phyloP scores from a whole-genome alignment of 1,139 yeast species.

The Schwanniomyces etchellsii region DNA sequence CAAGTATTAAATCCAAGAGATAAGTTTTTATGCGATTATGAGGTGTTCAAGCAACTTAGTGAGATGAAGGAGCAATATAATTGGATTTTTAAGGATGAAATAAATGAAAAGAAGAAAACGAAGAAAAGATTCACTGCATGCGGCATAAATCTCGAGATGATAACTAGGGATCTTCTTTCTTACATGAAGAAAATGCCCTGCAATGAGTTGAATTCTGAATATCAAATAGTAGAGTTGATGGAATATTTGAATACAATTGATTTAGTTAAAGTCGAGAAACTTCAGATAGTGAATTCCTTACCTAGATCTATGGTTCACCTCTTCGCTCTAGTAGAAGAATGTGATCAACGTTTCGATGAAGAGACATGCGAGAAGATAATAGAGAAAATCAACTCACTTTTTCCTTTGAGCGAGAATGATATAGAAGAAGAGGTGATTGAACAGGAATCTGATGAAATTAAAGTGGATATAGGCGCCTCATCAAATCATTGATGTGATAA shows the following conservation, averaged over 20 bases:
- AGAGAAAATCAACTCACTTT: conserved; percentile 39
- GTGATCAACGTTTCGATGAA: conserved; percentile 74
- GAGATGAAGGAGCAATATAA: conserved; percentile 43
- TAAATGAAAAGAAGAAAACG: conserved; percentile 24
- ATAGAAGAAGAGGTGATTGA: conserved; percentile 17
- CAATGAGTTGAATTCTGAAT: conserved; percentile 36
- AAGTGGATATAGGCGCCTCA: no score
- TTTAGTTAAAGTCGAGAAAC: conserved; percentile 75
- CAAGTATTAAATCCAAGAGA: conserved; percentile 47
- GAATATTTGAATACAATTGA: conserved; percentile 45
- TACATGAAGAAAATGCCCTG: conserved; percentile 44
- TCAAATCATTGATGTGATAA: no score
- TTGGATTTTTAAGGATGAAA: conserved; percentile 42
- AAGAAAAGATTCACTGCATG: conserved; percentile 39
- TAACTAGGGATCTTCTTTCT: conserved; percentile 57
- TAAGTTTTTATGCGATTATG: conserved; percentile 64
- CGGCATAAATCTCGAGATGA: conserved; percentile 53
- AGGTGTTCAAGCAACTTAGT: conserved; percentile 58
- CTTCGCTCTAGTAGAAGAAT: conserved; percentile 81
- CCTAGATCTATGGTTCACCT: conserved; percentile 78
- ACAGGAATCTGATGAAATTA: no score
- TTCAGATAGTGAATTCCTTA: conserved; percentile 75
- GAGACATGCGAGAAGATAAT: conserved; percentile 54
- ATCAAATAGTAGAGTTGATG: conserved; percentile 51
- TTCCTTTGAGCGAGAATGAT: conserved; percentile 38